Conservation (phyloP, 345 rosid genomes). For the Salix exigua region DNA sequence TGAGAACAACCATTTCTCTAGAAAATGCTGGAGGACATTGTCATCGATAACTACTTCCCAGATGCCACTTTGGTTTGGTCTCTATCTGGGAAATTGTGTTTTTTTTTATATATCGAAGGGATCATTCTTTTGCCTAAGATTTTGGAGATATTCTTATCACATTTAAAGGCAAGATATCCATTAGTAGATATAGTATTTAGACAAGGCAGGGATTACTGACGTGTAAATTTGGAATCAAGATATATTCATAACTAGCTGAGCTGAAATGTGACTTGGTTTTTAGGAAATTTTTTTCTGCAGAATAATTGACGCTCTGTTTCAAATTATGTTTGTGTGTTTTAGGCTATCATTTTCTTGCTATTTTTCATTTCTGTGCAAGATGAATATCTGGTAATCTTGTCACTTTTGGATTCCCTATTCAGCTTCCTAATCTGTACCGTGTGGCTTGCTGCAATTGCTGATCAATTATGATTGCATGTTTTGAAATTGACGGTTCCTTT, state of each 20-base stretch:
- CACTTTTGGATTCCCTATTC: neutral
- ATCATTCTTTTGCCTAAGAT: neutral
- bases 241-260: neutral
- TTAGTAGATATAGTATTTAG: too few species aligned
- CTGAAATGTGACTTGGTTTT: neutral
- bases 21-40: neutral
- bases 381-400: neutral
- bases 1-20: too few species aligned
- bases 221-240: too few species aligned
- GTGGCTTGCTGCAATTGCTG: neutral
- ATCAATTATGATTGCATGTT: neutral
- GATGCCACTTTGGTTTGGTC: neutral
- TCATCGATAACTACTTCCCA: neutral
- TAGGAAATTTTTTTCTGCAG: neutral
- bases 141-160: neutral
- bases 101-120: neutral
- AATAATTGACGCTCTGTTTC: neutral
- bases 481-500: slow-evolving; percentile 7
- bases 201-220: too few species aligned
- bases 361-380: neutral
- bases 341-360: neutral
- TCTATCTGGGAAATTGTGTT: neutral
- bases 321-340: neutral
- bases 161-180: too few species aligned
- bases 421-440: neutral